Evolutionary conservation across 495 filamentous ascomycete genomes (phyloP), one percentile per base, ranked within the genome.

Genomic region (Amorphotheca resinae): DNA sequence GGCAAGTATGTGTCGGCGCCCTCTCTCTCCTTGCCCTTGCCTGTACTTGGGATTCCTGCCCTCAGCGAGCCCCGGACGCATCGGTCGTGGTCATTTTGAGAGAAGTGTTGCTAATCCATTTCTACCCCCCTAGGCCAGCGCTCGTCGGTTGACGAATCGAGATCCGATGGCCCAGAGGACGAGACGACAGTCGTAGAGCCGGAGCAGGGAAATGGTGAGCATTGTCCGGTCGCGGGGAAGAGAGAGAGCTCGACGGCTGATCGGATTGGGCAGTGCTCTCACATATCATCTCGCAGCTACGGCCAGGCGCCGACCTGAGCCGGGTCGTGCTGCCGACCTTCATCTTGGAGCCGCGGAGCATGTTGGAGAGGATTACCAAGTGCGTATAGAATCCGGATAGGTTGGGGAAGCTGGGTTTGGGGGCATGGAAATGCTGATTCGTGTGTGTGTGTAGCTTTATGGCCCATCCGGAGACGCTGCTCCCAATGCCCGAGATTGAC

Each of bases 341-440:
- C 63, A 99, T 99, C 53, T 72, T 99, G 38, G 91, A 99, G 60
- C 91, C 91, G 3, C 79, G 85, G 55, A 94, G 87, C 48, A 99
- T 99, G 91, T 64, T 99, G 55, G 91, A 99, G 65, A 74, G 91
- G 25, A 99, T 99, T 53, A 99, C 91, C 54, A 99, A 98, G 88
- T 95, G 73, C 41, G 69, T 52, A 17, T 9, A 9, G 4, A 40
- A 2, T 35, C 15, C 12, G 21, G 35, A 22, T 14, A 15, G 9
- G 26, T 22, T 22, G 22, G 35, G 11, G 35, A n/a, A 3, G n/a
- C n/a, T 28, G 22, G 11, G 15, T 25, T 9, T 15, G 17, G 39
- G 9, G 22, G n/a, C n/a, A n/a, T n/a, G n/a, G n/a, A n/a, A n/a
- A n/a, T n/a, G n/a, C n/a, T n/a, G n/a, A n/a, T n/a, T n/a, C n/a